These are phyloP conservation scores for Brassica hybrid DNA, from an alignment of 441 rosid genomes.

Conservation along the genomic window DNA sequence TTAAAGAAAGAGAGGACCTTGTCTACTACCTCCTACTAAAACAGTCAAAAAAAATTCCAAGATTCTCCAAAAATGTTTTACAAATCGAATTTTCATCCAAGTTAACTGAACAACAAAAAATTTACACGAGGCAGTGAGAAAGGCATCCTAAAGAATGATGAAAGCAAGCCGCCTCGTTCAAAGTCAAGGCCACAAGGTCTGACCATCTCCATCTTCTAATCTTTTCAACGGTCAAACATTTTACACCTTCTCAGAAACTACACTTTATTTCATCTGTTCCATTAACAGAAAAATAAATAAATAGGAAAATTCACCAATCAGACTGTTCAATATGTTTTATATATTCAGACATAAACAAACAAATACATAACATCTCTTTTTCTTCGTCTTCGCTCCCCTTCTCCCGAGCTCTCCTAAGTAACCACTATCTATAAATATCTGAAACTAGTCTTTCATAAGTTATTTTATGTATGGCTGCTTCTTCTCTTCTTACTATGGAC, in stretches of 20 bases:
- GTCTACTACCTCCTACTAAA: constrained; percentile 16
- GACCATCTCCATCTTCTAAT: constrained; percentile 50
- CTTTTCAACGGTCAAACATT: constrained; percentile 90
- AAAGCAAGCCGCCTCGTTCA: constrained; percentile 45
- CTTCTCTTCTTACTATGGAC: constrained; percentile 48
- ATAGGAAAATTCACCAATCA: constrained; percentile 7
- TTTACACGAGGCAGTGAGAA: constrained; percentile 21
- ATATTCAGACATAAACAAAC: constrained; percentile 13
- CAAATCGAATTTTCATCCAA: neutral
- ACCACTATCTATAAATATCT: constrained; percentile 44
- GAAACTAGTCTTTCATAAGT: constrained; percentile 27
- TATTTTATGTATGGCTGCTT: constrained; percentile 51
- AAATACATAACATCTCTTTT: constrained; percentile 13
- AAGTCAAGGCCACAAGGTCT: constrained; percentile 81
- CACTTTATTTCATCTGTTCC: constrained; percentile 1
- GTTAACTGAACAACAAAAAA: neutral
- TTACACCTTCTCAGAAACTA: constrained; percentile 66
- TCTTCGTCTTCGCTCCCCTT: constrained; percentile 18
- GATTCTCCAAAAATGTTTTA: constrained; percentile 6
- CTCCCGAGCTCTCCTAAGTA: constrained; percentile 33
- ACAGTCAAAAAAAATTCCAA: constrained; percentile 16
- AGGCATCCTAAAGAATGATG: constrained; percentile 28
- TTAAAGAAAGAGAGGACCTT: neutral
- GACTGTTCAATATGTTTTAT: constrained; percentile 17
- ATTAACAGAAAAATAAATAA: neutral